Percentiles rank a stretch among this genome's conserved stretches.
Conservation (phyloP, 495 filamentous ascomycete species). For the Penicillium maclennaniae region DNA sequence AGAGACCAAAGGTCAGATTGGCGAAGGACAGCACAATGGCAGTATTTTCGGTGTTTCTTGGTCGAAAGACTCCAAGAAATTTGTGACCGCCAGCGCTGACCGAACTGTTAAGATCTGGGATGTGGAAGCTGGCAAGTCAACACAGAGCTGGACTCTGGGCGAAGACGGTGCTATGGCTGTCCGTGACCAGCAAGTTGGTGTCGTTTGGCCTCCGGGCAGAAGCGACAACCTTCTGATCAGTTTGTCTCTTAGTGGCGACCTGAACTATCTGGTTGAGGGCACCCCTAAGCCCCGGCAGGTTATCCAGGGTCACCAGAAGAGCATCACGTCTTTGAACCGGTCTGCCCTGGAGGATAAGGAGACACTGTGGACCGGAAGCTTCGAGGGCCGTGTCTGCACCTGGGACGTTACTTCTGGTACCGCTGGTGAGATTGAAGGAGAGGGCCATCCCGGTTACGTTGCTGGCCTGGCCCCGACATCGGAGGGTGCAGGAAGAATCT, state of each 20-base stretch:
- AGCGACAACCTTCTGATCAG: slow-evolving; percentile 85
- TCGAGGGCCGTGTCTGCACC: slow-evolving; percentile 77
- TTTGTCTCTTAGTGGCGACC: slow-evolving; percentile 78
- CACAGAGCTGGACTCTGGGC: slow-evolving; percentile 84
- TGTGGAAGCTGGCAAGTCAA: slow-evolving; percentile 68
- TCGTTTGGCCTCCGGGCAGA: slow-evolving; percentile 83
- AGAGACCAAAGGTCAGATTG: slow-evolving; percentile 70
- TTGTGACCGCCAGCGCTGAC: slow-evolving; percentile 90
- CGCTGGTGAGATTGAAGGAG: slow-evolving; percentile 68
- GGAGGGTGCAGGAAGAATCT: slow-evolving; percentile 55
- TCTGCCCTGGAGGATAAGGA: slow-evolving; percentile 39
- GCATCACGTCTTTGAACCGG: slow-evolving; percentile 69
- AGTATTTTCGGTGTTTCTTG: slow-evolving; percentile 91
- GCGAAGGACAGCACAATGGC: slow-evolving; percentile 80
- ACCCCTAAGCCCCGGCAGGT: slow-evolving; percentile 63
- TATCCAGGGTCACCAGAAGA: slow-evolving; percentile 91
- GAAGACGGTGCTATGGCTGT: slow-evolving; percentile 70
- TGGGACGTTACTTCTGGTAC: slow-evolving; percentile 73
- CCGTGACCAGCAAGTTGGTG: slow-evolving; percentile 86
- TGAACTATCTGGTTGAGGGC: slow-evolving; percentile 80
- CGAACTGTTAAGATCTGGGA: slow-evolving; percentile 75
- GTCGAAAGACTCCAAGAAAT: slow-evolving; percentile 80
- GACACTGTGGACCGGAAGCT: slow-evolving; percentile 83
- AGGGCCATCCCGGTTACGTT: slow-evolving; percentile 77
- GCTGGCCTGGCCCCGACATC: slow-evolving; percentile 63